These are phyloP conservation scores for Arabis alpina DNA, from an alignment of 345 rosid genomes.

Conservation along the genomic window DNA sequence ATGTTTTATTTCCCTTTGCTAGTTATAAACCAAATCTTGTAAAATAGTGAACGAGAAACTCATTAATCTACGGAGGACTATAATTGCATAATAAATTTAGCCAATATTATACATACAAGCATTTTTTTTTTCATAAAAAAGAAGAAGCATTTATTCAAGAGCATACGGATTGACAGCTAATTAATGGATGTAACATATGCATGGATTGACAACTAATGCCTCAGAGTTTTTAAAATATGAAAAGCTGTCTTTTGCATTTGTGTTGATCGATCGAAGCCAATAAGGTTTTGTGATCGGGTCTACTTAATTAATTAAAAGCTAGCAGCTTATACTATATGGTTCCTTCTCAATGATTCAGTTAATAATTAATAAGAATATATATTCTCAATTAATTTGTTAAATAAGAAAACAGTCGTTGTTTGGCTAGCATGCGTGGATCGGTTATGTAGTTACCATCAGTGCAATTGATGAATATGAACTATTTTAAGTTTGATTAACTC, in stretches of 20 bases:
- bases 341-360: slow-evolving; percentile 16
- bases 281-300: slow-evolving; percentile 20
- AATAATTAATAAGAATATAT: neutral
- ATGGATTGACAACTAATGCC: slow-evolving; percentile 34
- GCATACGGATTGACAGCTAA: slow-evolving; percentile 28
- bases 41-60: neutral
- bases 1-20: neutral
- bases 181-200: slow-evolving; percentile 8
- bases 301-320: slow-evolving; percentile 33
- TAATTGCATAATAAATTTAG: too few species aligned
- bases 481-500: neutral
- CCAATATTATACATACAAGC: too few species aligned
- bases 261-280: slow-evolving; percentile 12
- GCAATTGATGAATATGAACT: slow-evolving; percentile 7
- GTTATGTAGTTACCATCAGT: neutral
- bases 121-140: too few species aligned
- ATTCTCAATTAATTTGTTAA: neutral
- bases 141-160: neutral
- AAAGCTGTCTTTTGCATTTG: slow-evolving; percentile 21
- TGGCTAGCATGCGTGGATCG: slow-evolving; percentile 14
- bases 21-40: neutral
- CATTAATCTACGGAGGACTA: neutral
- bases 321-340: slow-evolving; percentile 24
- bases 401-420: slow-evolving; percentile 22
- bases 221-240: slow-evolving; percentile 1